phyloP scores from a whole-genome alignment of 345 rosid genomes.

The Turnera subulata region DNA sequence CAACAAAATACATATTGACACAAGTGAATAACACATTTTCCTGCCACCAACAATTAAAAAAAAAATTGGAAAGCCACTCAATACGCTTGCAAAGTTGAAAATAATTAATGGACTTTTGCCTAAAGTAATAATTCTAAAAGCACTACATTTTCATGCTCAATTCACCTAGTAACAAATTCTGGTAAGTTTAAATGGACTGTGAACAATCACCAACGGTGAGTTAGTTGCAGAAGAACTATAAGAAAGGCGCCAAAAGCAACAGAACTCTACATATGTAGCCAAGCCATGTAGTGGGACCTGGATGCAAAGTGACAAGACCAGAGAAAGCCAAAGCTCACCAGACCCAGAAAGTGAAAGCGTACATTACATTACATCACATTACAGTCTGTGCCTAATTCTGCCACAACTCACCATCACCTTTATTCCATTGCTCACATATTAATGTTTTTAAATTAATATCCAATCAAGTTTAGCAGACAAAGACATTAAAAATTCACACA shows the following conservation, averaged over 20 bases:
- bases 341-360: conserved; percentile 33
- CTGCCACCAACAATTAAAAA: too few relatives aligned
- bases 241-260: conserved; percentile 23
- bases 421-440: neutral
- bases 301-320: conserved; percentile 14
- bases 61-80: too few relatives aligned
- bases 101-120: too few relatives aligned
- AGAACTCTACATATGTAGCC: neutral
- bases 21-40: too few relatives aligned
- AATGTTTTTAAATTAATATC: neutral
- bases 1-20: too few relatives aligned
- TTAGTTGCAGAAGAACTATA: neutral
- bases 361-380: conserved; percentile 4
- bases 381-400: neutral
- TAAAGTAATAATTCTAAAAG: too few relatives aligned
- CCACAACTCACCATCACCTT: neutral
- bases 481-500: neutral
- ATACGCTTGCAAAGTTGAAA: too few relatives aligned
- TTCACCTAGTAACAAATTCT: too few relatives aligned
- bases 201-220: too few relatives aligned
- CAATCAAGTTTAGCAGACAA: too few relatives aligned
- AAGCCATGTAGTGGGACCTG: conserved; percentile 19
- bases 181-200: too few relatives aligned
- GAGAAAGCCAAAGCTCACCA: conserved; percentile 37
- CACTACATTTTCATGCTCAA: too few relatives aligned